These are phyloP conservation scores for Helichrysum umbraculigerum DNA, from an alignment of 129 eudicot genomes.

Conservation along the genomic window DNA sequence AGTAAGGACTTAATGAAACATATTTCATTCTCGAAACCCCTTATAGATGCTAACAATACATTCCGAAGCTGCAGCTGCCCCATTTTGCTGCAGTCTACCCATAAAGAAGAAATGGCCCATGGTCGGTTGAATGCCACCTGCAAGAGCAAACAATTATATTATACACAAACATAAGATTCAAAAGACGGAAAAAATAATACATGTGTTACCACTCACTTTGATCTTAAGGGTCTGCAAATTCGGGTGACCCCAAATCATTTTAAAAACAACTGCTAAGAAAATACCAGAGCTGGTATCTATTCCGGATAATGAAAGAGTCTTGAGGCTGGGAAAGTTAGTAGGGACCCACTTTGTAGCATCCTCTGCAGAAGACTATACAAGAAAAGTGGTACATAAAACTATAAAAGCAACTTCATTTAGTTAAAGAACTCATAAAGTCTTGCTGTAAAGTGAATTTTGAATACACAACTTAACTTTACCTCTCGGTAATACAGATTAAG, in stretches of 20 bases:
- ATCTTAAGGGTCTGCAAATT: conserved; percentile 26
- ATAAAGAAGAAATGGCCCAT: too few relatives aligned
- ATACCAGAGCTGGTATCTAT: not conserved
- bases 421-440: not conserved
- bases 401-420: not conserved
- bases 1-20: too few relatives aligned
- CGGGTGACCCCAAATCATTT: not conserved
- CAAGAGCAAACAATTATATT: too few relatives aligned
- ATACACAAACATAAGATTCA: too few relatives aligned
- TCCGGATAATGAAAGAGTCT: not conserved
- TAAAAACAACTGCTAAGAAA: not conserved
- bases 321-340: not conserved
- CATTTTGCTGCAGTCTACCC: not conserved
- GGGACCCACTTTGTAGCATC: not conserved
- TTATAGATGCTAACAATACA: not conserved
- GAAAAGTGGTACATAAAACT: conserved; percentile 11
- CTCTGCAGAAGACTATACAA: not conserved
- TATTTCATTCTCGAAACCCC: not conserved
- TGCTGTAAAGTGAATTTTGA: not conserved
- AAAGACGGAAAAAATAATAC: too few relatives aligned
- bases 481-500: not conserved
- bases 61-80: too few relatives aligned
- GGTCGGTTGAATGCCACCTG: too few relatives aligned
- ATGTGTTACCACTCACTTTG: not conserved
- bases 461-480: conserved; percentile 1